Evolutionary conservation across 495 filamentous ascomycete genomes (phyloP).

Genomic region (Xylaria scruposa): DNA sequence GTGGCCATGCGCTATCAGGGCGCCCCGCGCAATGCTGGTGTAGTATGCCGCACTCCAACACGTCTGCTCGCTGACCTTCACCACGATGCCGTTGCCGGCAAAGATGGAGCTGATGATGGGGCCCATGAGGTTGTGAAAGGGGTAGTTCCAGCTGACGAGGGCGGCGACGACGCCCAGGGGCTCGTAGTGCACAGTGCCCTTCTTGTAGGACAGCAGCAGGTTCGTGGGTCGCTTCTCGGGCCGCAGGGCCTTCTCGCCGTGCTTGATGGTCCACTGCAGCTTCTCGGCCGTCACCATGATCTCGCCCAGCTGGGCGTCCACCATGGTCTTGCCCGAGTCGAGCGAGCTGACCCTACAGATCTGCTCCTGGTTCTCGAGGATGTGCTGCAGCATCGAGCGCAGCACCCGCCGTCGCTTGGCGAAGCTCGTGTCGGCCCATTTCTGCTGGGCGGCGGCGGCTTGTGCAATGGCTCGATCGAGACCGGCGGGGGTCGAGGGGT

Average conservation of each 20-base stretch:
- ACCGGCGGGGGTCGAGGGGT: conserved; percentile 75
- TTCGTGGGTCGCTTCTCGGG: conserved; percentile 78
- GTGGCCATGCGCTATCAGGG: conserved; percentile 83
- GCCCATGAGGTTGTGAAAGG: conserved; percentile 93
- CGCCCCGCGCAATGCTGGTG: conserved; percentile 74
- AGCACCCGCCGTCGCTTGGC: conserved; percentile 79
- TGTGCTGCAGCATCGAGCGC: conserved; percentile 77
- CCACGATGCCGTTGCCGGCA: conserved; percentile 87
- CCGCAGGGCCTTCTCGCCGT: conserved; percentile 83
- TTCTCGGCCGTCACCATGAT: conserved; percentile 93
- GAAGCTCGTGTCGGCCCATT: conserved; percentile 85
- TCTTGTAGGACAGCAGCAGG: conserved; percentile 94
- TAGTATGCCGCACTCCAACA: conserved; percentile 90
- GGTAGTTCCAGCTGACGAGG: conserved; percentile 94
- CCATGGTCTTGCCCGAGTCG: conserved; percentile 96
- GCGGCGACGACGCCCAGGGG: conserved; percentile 92
- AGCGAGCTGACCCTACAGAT: conserved; percentile 88
- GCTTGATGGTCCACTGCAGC: conserved; percentile 89
- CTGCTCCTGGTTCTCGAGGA: conserved; percentile 88
- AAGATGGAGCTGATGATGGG: conserved; percentile 92
- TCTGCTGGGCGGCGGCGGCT: conserved; percentile 74
- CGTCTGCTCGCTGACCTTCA: conserved; percentile 92
- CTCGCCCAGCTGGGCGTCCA: conserved; percentile 92
- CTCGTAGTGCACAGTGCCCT: conserved; percentile 88
- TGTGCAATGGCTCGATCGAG: conserved; percentile 82